A percentile compares a stretch with the other conserved stretches of the same genome.
These are phyloP conservation scores for Obba rivulosa DNA, from an alignment of 768 basidiomycete genomes.

Conservation along the genomic window DNA sequence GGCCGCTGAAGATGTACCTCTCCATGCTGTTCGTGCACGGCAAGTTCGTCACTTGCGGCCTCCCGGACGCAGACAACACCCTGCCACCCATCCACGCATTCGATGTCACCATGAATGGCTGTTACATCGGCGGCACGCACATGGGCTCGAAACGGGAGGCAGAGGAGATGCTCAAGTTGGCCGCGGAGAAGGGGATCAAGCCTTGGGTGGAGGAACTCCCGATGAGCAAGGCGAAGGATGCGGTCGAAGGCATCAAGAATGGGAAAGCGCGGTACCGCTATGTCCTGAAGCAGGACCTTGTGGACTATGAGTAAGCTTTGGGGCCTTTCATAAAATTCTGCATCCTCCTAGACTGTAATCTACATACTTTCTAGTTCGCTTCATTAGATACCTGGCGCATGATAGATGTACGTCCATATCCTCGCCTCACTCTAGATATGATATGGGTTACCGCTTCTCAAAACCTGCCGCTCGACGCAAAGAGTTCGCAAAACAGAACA, in stretches of 20 bases:
- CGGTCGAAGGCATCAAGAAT: constrained; percentile 40
- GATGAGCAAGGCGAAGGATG: constrained; percentile 43
- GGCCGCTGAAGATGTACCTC: constrained; percentile 24
- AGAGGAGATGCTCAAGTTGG: constrained; percentile 52
- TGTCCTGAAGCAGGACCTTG: constrained; percentile 32
- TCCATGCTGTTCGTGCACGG: constrained; percentile 45
- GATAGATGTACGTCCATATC: no score
- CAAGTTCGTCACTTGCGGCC: constrained; percentile 47
- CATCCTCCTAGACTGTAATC: no score
- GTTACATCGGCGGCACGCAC: constrained; percentile 22
- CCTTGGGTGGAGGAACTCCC: constrained; percentile 35
- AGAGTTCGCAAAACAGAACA: no score
- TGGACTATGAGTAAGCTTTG: constrained; percentile 1
- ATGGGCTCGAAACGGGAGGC: constrained; percentile 55
- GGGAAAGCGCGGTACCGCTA: constrained; percentile 48
- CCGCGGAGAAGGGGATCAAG: constrained; percentile 45
- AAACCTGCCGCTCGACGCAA: no score
- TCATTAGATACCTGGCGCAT: no score
- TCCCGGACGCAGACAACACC: constrained; percentile 46
- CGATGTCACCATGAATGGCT: constrained; percentile 23
- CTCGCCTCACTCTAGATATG: no score
- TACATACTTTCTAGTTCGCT: no score
- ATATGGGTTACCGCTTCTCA: no score
- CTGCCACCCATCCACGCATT: constrained; percentile 17
- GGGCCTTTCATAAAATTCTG: no score